A percentile compares a stretch with the other conserved stretches of the same genome.
phyloP scores from a whole-genome alignment of 805 yeast genomes.

The Spathaspora gorwiae region DNA sequence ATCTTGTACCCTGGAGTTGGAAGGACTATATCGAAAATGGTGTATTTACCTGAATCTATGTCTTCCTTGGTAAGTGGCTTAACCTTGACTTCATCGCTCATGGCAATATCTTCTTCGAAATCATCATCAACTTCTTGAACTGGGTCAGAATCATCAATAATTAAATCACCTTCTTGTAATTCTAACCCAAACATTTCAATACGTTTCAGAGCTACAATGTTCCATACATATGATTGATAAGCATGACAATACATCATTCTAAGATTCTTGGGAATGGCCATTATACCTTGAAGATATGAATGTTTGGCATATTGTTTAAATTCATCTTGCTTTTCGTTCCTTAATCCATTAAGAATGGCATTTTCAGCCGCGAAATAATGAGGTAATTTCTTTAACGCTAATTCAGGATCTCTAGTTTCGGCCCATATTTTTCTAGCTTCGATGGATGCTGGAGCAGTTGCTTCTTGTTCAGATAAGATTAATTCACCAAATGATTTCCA shows the following conservation, averaged over 20 bases:
- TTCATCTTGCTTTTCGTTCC: conserved; percentile 44
- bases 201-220: conserved; percentile 74
- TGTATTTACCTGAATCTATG: conserved; percentile 48
- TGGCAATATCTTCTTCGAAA: conserved; percentile 68
- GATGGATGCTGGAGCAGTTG: conserved; percentile 75
- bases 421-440: conserved; percentile 84
- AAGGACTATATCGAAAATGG: conserved; percentile 79
- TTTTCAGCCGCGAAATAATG: conserved; percentile 81
- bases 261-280: conserved; percentile 87
- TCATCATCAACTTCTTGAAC: conserved; percentile 24
- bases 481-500: conserved; percentile 80
- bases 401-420: conserved; percentile 58
- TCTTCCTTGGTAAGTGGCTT: conserved; percentile 74
- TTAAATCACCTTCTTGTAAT: conserved; percentile 79
- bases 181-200: conserved; percentile 63
- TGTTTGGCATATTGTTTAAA: conserved; percentile 41
- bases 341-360: conserved; percentile 60
- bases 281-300: conserved; percentile 73
- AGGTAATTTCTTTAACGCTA: conserved; percentile 77
- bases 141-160: conserved; percentile 33
- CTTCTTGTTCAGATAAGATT: conserved; percentile 78
- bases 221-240: conserved; percentile 96
- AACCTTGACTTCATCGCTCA: conserved; percentile 57
- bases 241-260: conserved; percentile 96
- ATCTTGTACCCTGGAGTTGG: conserved; percentile 98